A percentile compares a stretch with the other conserved stretches of the same genome.
Evolutionary conservation across 805 yeast species (phyloP).

Genomic region (Ogataea nitratoaversa): DNA sequence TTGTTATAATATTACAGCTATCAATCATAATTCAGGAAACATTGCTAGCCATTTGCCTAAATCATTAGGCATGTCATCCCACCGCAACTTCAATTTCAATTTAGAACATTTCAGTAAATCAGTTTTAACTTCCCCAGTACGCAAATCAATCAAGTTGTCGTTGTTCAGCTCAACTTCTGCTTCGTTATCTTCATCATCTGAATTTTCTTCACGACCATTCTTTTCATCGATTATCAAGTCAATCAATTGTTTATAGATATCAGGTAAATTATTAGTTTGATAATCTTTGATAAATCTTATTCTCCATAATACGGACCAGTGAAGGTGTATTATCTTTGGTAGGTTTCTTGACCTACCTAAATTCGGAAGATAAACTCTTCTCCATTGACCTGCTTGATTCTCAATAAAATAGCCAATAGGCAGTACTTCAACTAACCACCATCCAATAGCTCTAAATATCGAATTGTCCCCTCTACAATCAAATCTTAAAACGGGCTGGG

Average conservation of each 20-base stretch:
- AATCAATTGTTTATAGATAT: conserved; percentile 23
- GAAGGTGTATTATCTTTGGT: conserved; percentile 42
- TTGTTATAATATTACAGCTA: background rate
- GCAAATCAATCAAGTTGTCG: conserved; percentile 17
- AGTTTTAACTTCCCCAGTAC: conserved; percentile 16
- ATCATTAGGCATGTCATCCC: conserved; percentile 35
- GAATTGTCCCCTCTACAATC: conserved; percentile 38
- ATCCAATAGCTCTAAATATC: conserved; percentile 30
- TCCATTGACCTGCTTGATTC: conserved; percentile 46
- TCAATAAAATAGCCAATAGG: conserved; percentile 54
- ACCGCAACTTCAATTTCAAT: conserved; percentile 20
- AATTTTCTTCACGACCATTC: background rate
- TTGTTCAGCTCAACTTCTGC: conserved; percentile 12
- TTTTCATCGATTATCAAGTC: background rate
- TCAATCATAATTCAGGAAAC: background rate
- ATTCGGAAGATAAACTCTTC: conserved; percentile 47
- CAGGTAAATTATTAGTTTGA: conserved; percentile 42
- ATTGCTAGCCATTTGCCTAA: conserved; percentile 6
- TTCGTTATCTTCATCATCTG: conserved; percentile 1
- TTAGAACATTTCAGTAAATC: conserved; percentile 4
- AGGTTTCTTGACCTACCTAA: conserved; percentile 49
- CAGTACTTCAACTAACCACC: conserved; percentile 64
- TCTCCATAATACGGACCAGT: conserved; percentile 65
- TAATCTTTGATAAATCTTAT: conserved; percentile 43
- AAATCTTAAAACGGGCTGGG: conserved; percentile 21